These are phyloP conservation scores for Boletus rufocinnamomeus DNA, from an alignment of 768 basidiomycete species.

Conservation along the genomic window DNA sequence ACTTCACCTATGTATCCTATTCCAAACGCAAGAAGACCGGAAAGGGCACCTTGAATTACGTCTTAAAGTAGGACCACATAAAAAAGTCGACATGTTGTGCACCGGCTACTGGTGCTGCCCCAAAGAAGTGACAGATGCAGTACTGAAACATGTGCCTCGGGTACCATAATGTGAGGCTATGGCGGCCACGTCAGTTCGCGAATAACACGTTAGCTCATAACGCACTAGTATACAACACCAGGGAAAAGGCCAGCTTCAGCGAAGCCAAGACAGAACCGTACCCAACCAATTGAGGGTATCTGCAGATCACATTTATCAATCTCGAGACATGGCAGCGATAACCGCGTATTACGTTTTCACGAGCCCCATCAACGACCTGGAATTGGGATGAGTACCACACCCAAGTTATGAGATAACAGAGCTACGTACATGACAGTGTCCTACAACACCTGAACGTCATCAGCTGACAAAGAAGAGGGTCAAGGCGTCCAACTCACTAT, in stretches of 20 bases:
- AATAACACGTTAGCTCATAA: not conserved
- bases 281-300: slow-evolving; percentile 64
- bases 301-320: slow-evolving; percentile 25
- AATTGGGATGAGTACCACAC: not conserved
- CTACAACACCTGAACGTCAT: slow-evolving; percentile 53
- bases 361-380: slow-evolving; percentile 64
- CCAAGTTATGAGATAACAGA: not conserved
- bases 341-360: slow-evolving; percentile 54
- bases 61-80: not conserved
- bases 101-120: slow-evolving; percentile 63
- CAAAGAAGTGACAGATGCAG: slow-evolving; percentile 64
- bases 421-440: slow-evolving; percentile 56
- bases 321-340: not conserved
- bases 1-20: slow-evolving; percentile 55
- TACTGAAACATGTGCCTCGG: slow-evolving; percentile 60
- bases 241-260: slow-evolving; percentile 75
- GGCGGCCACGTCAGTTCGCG: not conserved
- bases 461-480: not conserved
- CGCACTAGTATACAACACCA: slow-evolving; percentile 72
- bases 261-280: slow-evolving; percentile 59
- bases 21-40: slow-evolving; percentile 57
- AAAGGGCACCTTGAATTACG: slow-evolving; percentile 47
- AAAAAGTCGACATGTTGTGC: not conserved
- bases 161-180: slow-evolving; percentile 68
- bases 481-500: slow-evolving; percentile 41